These are phyloP conservation scores for Mrakia blollopis DNA, from an alignment of 768 basidiomycete genomes.

Conservation along the genomic window DNA sequence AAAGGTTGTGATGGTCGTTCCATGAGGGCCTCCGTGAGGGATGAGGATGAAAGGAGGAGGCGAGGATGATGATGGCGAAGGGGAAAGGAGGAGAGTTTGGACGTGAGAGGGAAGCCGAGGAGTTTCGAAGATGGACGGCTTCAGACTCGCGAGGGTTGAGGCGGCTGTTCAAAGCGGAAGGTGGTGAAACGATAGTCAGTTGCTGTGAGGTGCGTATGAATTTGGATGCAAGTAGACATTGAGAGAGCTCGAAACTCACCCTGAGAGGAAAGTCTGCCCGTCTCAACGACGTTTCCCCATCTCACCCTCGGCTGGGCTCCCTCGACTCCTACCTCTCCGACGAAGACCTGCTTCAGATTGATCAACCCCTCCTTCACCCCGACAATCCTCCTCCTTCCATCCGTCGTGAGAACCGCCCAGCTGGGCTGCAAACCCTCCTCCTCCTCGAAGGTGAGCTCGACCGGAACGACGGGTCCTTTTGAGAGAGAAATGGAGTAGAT, in stretches of 20 bases:
- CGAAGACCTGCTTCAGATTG: slow-evolving; percentile 51
- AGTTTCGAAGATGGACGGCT: slow-evolving; percentile 51
- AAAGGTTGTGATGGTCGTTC: slow-evolving; percentile 52
- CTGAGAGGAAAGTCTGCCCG: slow-evolving; percentile 46
- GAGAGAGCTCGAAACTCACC: slow-evolving; percentile 49
- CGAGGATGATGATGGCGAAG: background rate
- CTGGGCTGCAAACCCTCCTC: background rate
- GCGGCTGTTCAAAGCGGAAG: slow-evolving; percentile 45
- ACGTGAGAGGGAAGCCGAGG: slow-evolving; percentile 55
- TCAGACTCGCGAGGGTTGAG: slow-evolving; percentile 48
- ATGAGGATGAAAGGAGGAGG: slow-evolving; percentile 49
- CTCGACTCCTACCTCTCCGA: slow-evolving; percentile 47
- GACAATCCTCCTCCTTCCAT: slow-evolving; percentile 28
- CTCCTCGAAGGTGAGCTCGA: background rate
- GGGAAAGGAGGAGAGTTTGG: slow-evolving; percentile 44
- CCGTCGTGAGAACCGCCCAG: slow-evolving; percentile 34
- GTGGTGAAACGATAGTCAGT: background rate
- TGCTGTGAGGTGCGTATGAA: too few relatives aligned
- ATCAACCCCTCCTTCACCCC: slow-evolving; percentile 25
- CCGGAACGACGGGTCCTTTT: background rate
- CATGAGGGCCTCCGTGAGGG: slow-evolving; percentile 65
- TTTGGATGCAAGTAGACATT: too few relatives aligned
- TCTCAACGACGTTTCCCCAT: slow-evolving; percentile 50
- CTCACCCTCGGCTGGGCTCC: slow-evolving; percentile 20
- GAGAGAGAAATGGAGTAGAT: background rate